A percentile compares a stretch with the other conserved stretches of the same genome.
Evolutionary conservation across 768 basidiomycete genomes (phyloP).

Genomic region (Ramaria sp.): DNA sequence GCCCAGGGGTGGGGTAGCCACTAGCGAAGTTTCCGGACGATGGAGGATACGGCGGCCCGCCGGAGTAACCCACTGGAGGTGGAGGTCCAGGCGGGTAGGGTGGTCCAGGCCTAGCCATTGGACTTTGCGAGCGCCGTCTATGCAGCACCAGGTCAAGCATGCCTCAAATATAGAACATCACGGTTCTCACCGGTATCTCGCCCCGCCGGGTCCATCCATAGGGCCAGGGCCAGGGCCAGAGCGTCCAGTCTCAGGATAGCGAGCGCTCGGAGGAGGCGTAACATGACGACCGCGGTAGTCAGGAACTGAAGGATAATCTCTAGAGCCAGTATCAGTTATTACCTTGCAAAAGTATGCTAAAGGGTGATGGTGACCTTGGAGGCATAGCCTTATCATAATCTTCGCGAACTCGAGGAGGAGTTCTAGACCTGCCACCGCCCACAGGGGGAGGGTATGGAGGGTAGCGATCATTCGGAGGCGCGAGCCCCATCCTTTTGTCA

Average conservation of each 20-base stretch:
- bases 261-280: constrained; percentile 40
- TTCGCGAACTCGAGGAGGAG: constrained; percentile 49
- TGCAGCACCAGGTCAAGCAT: neutral
- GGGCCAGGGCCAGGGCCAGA: constrained; percentile 29
- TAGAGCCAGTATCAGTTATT: constrained; percentile 17
- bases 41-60: constrained; percentile 5
- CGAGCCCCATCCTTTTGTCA: constrained; percentile 29
- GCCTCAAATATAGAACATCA: neutral
- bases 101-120: constrained; percentile 39
- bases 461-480: constrained; percentile 32
- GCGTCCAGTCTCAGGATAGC: constrained; percentile 30
- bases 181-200: constrained; percentile 26
- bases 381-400: constrained; percentile 52
- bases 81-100: constrained; percentile 25
- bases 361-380: constrained; percentile 36
- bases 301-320: constrained; percentile 49
- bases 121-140: constrained; percentile 69
- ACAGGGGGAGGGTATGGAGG: constrained; percentile 34
- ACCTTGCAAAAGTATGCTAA: neutral
- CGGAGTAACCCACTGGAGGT: constrained; percentile 10
- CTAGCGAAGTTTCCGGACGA: constrained; percentile 30
- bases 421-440: constrained; percentile 40
- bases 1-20: constrained; percentile 29
- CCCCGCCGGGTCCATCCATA: constrained; percentile 21
- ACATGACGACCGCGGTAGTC: constrained; percentile 40